Conservation (phyloP, 2,329 filamentous ascomycete species). For the Pseudocercospora vitis region DNA sequence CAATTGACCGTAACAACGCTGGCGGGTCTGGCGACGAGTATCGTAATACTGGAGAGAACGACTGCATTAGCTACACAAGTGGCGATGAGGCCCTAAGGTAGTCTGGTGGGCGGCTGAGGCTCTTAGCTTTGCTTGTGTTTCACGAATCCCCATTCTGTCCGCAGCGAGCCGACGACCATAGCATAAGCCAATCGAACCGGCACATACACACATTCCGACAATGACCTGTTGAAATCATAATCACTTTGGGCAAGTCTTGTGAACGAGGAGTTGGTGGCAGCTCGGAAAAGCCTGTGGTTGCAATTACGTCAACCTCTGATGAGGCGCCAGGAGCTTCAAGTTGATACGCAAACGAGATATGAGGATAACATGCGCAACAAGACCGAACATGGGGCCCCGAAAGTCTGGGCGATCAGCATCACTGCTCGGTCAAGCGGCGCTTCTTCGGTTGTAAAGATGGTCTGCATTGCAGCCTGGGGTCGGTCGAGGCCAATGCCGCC, state of each 20-base stretch:
- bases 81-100: background rate
- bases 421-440: conserved; percentile 34
- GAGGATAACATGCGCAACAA: conserved; percentile 28
- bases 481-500: conserved; percentile 38
- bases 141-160: conserved; percentile 35
- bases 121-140: conserved; percentile 27
- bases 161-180: conserved; percentile 27
- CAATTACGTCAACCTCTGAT: conserved; percentile 11
- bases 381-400: conserved; percentile 25
- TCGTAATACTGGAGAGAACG: conserved; percentile 24
- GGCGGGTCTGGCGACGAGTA: conserved; percentile 27
- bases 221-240: conserved; percentile 30
- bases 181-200: conserved; percentile 28
- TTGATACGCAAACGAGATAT: conserved; percentile 21
- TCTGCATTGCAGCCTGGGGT: conserved; percentile 37
- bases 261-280: conserved; percentile 23
- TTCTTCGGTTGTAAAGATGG: conserved; percentile 31
- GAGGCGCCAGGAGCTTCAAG: conserved; percentile 13
- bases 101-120: too few relatives aligned
- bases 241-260: conserved; percentile 17
- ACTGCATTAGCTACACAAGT: background rate
- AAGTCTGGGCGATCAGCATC: conserved; percentile 37
- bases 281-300: conserved; percentile 21
- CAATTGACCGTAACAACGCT: conserved; percentile 20
- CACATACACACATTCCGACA: conserved; percentile 35